These are phyloP conservation scores for Thozetella sp. DNA, from an alignment of 495 filamentous ascomycete genomes.

Conservation along the genomic window DNA sequence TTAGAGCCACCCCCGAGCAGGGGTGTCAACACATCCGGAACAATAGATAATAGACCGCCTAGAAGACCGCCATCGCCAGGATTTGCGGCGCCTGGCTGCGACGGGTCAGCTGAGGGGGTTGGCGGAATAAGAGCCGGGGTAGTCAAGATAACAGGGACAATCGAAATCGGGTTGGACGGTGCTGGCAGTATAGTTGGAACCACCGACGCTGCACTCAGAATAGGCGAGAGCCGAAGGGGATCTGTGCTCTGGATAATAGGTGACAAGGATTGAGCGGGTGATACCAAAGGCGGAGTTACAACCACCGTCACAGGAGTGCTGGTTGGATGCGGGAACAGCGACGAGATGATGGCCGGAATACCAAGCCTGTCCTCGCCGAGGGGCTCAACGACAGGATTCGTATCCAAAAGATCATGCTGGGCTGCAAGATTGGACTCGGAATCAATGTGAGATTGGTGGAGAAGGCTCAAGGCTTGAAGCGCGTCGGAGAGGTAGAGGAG, in stretches of 20 bases:
- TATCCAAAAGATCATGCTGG: neutral
- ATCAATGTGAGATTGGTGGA: neutral
- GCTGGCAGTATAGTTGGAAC: conserved; percentile 9
- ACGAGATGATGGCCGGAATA: neutral
- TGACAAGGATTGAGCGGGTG: neutral
- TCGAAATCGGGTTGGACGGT: conserved; percentile 6
- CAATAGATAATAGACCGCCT: conserved; percentile 9
- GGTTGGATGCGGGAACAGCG: neutral
- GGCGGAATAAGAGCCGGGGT: neutral
- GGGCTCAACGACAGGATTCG: neutral
- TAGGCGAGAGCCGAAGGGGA: neutral
- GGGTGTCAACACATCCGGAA: conserved; percentile 3
- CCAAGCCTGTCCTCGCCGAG: neutral
- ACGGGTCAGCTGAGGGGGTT: neutral
- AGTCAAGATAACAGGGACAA: neutral
- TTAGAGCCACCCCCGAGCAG: neutral
- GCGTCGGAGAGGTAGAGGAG: neutral
- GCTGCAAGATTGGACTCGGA: neutral
- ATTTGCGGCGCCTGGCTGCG: neutral
- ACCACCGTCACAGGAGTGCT: neutral
- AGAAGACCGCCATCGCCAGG: conserved; percentile 1
- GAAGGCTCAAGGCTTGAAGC: neutral
- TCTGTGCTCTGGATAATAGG: neutral
- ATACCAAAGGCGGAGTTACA: neutral
- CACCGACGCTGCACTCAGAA: conserved; percentile 8